phyloP scores from a whole-genome alignment of 768 basidiomycete genomes.

The Tulasnella sp. region DNA sequence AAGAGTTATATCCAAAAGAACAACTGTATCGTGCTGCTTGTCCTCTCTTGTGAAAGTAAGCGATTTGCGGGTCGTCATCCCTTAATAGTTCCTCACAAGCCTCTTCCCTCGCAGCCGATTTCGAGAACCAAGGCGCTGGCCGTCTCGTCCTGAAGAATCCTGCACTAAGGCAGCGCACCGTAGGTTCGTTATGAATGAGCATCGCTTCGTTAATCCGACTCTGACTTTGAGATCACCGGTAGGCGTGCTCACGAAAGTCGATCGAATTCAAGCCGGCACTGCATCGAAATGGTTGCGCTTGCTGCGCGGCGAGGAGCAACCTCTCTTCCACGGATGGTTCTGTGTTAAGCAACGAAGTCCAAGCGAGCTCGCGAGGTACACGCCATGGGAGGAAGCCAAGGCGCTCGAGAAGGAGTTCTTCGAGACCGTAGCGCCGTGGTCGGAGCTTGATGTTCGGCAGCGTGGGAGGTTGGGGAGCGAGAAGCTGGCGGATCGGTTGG shows the following conservation, averaged over 20 bases:
- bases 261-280: conserved; percentile 11
- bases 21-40: conserved; percentile 11
- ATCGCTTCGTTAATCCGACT: neutral
- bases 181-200: conserved; percentile 41
- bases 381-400: conserved; percentile 55
- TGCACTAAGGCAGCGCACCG: conserved; percentile 52
- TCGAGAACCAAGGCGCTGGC: conserved; percentile 68
- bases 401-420: conserved; percentile 41
- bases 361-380: conserved; percentile 36
- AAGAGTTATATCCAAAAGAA: conserved; percentile 1
- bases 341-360: conserved; percentile 46
- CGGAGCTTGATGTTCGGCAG: neutral
- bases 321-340: conserved; percentile 46
- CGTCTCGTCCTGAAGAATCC: conserved; percentile 50
- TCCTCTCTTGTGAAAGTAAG: conserved; percentile 14
- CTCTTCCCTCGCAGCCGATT: conserved; percentile 43
- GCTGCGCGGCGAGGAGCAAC: conserved; percentile 21
- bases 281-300: conserved; percentile 40
- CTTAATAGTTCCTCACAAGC: neutral
- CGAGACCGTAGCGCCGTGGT: conserved; percentile 28
- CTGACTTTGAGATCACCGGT: conserved; percentile 19
- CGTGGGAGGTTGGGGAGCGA: neutral
- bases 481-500: conserved; percentile 42
- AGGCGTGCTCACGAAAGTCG: conserved; percentile 67
- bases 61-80: neutral